Evolutionary conservation across 108 stramenopile genomes (phyloP).

Genomic region (Fistulifera solaris): DNA sequence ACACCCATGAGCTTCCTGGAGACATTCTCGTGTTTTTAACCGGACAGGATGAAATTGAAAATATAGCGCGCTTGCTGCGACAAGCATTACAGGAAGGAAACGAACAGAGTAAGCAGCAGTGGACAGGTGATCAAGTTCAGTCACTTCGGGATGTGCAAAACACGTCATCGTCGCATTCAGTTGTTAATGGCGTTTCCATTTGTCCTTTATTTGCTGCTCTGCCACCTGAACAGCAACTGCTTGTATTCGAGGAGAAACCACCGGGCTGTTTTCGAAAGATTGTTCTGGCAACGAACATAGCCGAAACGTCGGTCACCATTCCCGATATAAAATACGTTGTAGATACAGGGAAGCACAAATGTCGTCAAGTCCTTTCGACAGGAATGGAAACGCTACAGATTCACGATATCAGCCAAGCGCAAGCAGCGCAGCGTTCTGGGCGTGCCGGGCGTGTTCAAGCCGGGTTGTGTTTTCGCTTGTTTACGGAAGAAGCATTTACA

Average conservation of each 20-base stretch:
- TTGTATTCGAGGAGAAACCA: conserved; percentile 69
- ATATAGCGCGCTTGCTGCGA: conserved; percentile 56
- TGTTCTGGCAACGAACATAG: conserved; percentile 95
- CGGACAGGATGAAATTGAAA: conserved; percentile 93
- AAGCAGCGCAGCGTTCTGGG: conserved; percentile 68
- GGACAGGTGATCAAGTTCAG: conserved; percentile 8
- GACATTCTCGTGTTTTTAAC: conserved; percentile 95
- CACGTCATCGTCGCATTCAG: conserved; percentile 42
- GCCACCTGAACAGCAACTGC: conserved; percentile 63
- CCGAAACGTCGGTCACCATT: conserved; percentile 96
- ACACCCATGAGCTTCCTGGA: conserved; percentile 46
- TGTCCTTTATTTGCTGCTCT: conserved; percentile 72
- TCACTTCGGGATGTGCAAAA: not conserved
- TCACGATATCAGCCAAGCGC: conserved; percentile 62
- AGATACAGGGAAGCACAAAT: conserved; percentile 88
- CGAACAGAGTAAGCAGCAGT: conserved; percentile 7
- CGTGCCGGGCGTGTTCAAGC: conserved; percentile 68
- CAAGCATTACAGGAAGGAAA: conserved; percentile 48
- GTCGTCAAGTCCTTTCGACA: conserved; percentile 53
- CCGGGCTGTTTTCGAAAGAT: conserved; percentile 69
- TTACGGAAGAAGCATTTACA: conserved; percentile 65
- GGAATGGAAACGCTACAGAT: conserved; percentile 79
- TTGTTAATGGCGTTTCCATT: conserved; percentile 66
- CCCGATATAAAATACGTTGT: conserved; percentile 89
- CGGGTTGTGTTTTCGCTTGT: conserved; percentile 75